Conservation (phyloP, 2,329 filamentous ascomycete genomes). For the Lasiodiplodia hormozganensis region DNA sequence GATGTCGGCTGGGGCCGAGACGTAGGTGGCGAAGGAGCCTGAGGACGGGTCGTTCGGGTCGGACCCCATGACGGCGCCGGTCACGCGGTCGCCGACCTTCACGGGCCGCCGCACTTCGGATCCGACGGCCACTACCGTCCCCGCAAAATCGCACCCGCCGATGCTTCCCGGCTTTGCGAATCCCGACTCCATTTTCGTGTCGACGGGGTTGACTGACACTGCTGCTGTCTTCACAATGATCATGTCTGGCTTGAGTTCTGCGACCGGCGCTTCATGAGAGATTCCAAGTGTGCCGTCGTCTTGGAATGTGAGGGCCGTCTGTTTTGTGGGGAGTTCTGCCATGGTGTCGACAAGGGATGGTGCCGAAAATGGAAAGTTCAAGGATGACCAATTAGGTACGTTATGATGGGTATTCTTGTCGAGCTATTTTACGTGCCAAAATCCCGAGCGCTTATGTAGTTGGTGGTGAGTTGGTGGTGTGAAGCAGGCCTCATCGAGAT, state of each 20-base stretch:
- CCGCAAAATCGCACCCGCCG: slow-evolving; percentile 11
- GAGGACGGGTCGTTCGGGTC: background rate
- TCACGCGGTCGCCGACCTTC: background rate
- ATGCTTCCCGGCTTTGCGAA: background rate
- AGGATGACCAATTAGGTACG: too few species aligned
- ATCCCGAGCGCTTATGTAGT: too few species aligned
- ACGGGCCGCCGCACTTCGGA: background rate
- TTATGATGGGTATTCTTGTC: too few species aligned
- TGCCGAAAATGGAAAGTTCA: too few species aligned
- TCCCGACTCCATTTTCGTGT: background rate
- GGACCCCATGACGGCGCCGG: background rate
- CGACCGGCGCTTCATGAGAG: background rate
- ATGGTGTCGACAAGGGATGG: too few species aligned
- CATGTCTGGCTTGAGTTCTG: background rate
- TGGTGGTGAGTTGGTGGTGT: too few species aligned
- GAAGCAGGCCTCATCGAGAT: too few species aligned
- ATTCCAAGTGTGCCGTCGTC: background rate
- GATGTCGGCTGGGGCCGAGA: background rate
- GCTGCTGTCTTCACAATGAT: background rate
- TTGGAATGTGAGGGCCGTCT: background rate
- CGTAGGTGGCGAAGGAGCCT: background rate
- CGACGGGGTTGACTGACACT: slow-evolving; percentile 7
- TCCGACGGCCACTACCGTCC: slow-evolving; percentile 2
- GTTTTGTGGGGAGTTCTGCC: too few species aligned
- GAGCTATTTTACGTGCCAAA: too few species aligned